Conservation (phyloP, 2,329 filamentous ascomycete genomes). For the Pseudocercospora crystallina region DNA sequence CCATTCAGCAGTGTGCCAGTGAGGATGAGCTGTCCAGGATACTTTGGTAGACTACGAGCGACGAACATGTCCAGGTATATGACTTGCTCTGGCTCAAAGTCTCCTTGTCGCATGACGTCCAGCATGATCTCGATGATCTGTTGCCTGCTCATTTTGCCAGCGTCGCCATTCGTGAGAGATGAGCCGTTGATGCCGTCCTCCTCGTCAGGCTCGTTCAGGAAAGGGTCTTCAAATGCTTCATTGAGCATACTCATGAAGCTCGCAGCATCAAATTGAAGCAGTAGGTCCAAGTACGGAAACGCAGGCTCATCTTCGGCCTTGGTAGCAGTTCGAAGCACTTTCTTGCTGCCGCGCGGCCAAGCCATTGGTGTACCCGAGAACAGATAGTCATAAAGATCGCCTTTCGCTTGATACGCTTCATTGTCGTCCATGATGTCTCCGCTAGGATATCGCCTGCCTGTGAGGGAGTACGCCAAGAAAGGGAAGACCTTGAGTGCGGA, state of each 20-base stretch:
- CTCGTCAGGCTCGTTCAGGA: constrained; percentile 72
- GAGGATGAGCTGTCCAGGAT: constrained; percentile 89
- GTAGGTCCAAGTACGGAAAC: constrained; percentile 80
- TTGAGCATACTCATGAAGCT: constrained; percentile 95
- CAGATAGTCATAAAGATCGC: constrained; percentile 86
- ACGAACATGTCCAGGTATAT: constrained; percentile 99
- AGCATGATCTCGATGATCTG: constrained; percentile 88
- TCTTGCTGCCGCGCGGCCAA: constrained; percentile 68
- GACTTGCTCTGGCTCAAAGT: constrained; percentile 77
- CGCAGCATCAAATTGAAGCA: constrained; percentile 84
- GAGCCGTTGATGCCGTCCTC: constrained; percentile 37
- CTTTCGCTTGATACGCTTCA: constrained; percentile 75
- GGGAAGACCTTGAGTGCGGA: constrained; percentile 90
- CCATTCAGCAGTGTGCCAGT: constrained; percentile 81
- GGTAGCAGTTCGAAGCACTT: constrained; percentile 59
- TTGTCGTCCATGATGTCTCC: constrained; percentile 71
- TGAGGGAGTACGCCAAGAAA: constrained; percentile 88
- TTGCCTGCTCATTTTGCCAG: constrained; percentile 65
- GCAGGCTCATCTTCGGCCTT: constrained; percentile 64
- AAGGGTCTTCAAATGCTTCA: constrained; percentile 93
- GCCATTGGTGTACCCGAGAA: constrained; percentile 78
- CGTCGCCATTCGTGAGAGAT: constrained; percentile 26
- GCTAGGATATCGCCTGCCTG: constrained; percentile 86
- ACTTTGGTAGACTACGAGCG: constrained; percentile 91
- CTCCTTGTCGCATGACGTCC: constrained; percentile 78